A percentile compares a stretch with the other conserved stretches of the same genome.
These are phyloP conservation scores for Sporothrix humicola DNA, from an alignment of 2,329 filamentous ascomycete genomes.

Conservation along the genomic window DNA sequence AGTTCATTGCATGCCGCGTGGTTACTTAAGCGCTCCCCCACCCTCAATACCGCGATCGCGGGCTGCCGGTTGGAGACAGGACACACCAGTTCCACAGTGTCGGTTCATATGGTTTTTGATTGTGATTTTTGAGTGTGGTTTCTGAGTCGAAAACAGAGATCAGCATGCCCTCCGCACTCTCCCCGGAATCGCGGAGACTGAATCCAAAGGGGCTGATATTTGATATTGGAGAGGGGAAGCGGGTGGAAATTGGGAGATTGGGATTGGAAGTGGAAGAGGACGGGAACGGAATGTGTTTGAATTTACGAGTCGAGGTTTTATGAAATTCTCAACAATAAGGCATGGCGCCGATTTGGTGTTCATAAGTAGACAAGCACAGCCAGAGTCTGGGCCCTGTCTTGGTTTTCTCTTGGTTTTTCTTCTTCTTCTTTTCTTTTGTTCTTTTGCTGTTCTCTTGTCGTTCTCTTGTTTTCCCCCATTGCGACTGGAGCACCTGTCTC, in stretches of 20 bases:
- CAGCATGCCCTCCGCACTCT: background rate
- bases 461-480: background rate
- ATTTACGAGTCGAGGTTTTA: too few relatives aligned
- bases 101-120: constrained; percentile 8
- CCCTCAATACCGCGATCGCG: background rate
- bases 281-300: background rate
- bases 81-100: constrained; percentile 7
- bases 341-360: background rate
- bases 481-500: background rate
- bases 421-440: background rate
- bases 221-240: background rate
- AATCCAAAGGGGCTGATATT: constrained; percentile 9
- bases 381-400: background rate
- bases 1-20: background rate
- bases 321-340: too few relatives aligned
- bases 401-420: background rate
- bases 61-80: background rate
- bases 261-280: background rate
- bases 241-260: background rate
- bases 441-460: background rate
- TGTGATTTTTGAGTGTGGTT: too few relatives aligned
- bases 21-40: background rate
- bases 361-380: background rate
- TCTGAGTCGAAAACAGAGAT: background rate
- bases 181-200: constrained; percentile 27